These are phyloP conservation scores for Aspergillus uvarum DNA, from an alignment of 2,329 filamentous ascomycete species.

Conservation along the genomic window DNA sequence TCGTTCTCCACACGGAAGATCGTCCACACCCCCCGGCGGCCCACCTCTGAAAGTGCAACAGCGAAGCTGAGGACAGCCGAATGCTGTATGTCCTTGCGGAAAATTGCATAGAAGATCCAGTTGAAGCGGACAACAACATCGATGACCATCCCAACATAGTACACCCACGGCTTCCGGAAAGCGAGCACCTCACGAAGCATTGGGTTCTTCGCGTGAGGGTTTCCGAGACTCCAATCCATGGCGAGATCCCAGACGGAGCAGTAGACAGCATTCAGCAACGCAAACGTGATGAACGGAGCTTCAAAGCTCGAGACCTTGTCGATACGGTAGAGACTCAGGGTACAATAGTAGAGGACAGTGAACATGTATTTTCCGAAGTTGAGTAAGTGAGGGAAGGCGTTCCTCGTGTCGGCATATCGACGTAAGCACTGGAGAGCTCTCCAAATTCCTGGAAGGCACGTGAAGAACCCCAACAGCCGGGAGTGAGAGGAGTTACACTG, in stretches of 20 bases:
- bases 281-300: conserved; percentile 76
- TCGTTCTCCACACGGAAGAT: conserved; percentile 96
- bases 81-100: conserved; percentile 75
- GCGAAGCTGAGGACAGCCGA: conserved; percentile 78
- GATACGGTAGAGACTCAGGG: conserved; percentile 80
- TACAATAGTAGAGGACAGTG: conserved; percentile 76
- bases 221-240: conserved; percentile 94
- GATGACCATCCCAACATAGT: conserved; percentile 79
- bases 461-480: conserved; percentile 80
- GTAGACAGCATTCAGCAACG: conserved; percentile 79
- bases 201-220: conserved; percentile 66
- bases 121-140: conserved; percentile 87
- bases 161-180: conserved; percentile 75
- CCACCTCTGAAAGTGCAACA: conserved; percentile 74
- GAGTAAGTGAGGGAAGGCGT: conserved; percentile 86
- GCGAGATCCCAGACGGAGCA: conserved; percentile 88
- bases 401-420: conserved; percentile 81
- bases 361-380: conserved; percentile 90
- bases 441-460: conserved; percentile 81
- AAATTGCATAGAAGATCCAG: conserved; percentile 93
- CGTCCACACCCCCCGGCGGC: conserved; percentile 85
- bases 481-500: conserved; percentile 87
- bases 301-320: conserved; percentile 56
- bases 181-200: conserved; percentile 76
- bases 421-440: conserved; percentile 86